Evolutionary conservation across 2,329 filamentous ascomycete species (phyloP).

Genomic region (Fusarium nodosum): DNA sequence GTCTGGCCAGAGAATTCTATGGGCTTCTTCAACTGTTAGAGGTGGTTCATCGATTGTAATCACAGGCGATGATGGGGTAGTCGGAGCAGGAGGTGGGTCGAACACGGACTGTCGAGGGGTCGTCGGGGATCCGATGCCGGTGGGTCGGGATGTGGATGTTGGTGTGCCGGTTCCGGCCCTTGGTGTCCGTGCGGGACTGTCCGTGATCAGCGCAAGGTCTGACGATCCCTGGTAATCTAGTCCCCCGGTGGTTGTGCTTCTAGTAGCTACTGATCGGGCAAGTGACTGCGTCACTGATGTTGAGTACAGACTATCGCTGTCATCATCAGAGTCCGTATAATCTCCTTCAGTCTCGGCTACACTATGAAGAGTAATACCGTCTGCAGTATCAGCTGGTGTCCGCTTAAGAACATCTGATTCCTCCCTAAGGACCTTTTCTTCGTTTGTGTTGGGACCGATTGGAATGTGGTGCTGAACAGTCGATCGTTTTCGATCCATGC

Average conservation of each 20-base stretch:
- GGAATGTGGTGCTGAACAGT: constrained; percentile 40
- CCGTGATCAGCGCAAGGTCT: constrained; percentile 36
- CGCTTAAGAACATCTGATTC: constrained; percentile 53
- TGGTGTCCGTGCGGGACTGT: constrained; percentile 39
- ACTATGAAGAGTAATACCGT: constrained; percentile 51
- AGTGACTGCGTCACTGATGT: constrained; percentile 37
- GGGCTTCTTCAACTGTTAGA: constrained; percentile 58
- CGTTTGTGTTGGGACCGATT: constrained; percentile 47
- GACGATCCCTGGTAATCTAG: constrained; percentile 30
- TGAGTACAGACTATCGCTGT: constrained; percentile 46
- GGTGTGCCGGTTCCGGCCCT: constrained; percentile 40
- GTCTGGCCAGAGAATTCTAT: constrained; percentile 58
- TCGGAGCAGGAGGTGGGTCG: constrained; percentile 18
- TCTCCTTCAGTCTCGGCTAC: constrained; percentile 50
- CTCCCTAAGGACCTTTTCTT: constrained; percentile 54
- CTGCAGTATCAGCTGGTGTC: constrained; percentile 47
- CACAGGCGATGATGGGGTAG: constrained; percentile 10
- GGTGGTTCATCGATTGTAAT: constrained; percentile 50
- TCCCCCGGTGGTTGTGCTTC: constrained; percentile 29
- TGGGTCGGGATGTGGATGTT: constrained; percentile 34
- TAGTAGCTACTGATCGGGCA: constrained; percentile 27
- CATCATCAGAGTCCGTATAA: constrained; percentile 45
- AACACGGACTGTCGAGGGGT: constrained; percentile 40
- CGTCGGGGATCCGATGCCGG: constrained; percentile 20
- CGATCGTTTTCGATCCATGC: constrained; percentile 47